A percentile compares a stretch with the other conserved stretches of the same genome.
Conservation (phyloP, 2,329 filamentous ascomycete genomes). For the Rachicladosporium sp. region DNA sequence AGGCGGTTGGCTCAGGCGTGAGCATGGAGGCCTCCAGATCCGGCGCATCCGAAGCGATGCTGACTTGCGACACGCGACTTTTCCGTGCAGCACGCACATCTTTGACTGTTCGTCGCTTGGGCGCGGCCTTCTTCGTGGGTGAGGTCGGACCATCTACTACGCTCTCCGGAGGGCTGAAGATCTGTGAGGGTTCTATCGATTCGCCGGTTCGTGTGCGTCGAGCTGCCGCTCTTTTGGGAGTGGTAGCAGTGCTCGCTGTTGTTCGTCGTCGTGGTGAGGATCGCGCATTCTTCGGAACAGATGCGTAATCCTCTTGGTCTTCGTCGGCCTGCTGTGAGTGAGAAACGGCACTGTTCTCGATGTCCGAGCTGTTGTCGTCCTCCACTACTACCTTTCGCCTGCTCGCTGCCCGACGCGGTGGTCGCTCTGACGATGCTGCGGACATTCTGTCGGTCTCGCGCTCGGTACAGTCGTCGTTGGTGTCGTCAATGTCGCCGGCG, state of each 20-base stretch:
- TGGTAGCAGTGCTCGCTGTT: conserved; percentile 35
- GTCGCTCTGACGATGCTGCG: conserved; percentile 32
- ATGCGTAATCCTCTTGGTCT: conserved; percentile 70
- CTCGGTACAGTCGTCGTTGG: too few relatives aligned
- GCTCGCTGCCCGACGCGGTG: conserved; percentile 47
- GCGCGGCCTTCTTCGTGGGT: conserved; percentile 46
- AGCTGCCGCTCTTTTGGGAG: conserved; percentile 30
- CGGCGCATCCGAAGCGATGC: conserved; percentile 25
- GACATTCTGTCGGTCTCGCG: conserved; percentile 9
- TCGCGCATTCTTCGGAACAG: conserved; percentile 50
- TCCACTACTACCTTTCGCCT: conserved; percentile 66
- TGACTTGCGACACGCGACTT: conserved; percentile 25
- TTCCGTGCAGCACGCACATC: conserved; percentile 36
- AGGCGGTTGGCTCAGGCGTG: conserved; percentile 37
- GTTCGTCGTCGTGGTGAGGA: conserved; percentile 45
- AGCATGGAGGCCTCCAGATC: conserved; percentile 27
- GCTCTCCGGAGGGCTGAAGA: conserved; percentile 46
- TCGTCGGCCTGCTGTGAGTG: conserved; percentile 42
- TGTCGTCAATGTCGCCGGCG: too few relatives aligned
- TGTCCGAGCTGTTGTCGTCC: conserved; percentile 49
- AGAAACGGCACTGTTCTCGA: conserved; percentile 49
- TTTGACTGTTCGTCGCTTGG: conserved; percentile 50
- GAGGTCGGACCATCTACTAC: conserved; percentile 39
- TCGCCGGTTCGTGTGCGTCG: conserved; percentile 35
- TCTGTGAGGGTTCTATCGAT: conserved; percentile 47